These are phyloP conservation scores for Coelastrella sp. DNA, from an alignment of 139 green algal genomes.

Conservation along the genomic window DNA sequence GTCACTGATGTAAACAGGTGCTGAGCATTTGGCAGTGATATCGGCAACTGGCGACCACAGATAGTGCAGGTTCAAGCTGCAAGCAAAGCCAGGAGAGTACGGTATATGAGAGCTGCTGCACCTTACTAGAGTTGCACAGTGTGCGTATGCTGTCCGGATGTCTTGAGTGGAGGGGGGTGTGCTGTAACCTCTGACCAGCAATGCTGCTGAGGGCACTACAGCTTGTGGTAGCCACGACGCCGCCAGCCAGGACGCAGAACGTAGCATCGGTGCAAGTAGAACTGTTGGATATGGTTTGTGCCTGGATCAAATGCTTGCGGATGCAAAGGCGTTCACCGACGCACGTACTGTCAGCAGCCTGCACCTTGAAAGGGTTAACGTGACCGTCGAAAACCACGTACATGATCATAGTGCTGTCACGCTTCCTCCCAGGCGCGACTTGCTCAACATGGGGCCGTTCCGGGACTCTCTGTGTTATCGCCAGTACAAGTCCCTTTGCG, in stretches of 20 bases:
- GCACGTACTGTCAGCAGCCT: not conserved
- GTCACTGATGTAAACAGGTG: too few species aligned
- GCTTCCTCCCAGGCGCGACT: not conserved
- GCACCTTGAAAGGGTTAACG: too few species aligned
- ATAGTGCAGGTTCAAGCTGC: too few species aligned
- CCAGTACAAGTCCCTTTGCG: not conserved
- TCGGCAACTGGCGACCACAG: too few species aligned
- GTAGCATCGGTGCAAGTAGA: not conserved
- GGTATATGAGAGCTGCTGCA: not conserved
- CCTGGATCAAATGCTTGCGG: not conserved
- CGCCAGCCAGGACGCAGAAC: not conserved
- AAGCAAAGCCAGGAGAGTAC: too few species aligned
- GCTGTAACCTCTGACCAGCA: not conserved
- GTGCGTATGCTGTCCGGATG: slow-evolving; percentile 35
- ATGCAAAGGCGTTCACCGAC: not conserved
- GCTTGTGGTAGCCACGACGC: not conserved
- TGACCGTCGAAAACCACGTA: too few species aligned
- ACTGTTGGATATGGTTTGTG: not conserved
- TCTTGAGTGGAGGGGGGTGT: not conserved
- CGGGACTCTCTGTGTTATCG: not conserved
- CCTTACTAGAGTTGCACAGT: slow-evolving; percentile 45
- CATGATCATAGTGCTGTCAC: too few species aligned
- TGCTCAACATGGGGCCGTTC: not conserved
- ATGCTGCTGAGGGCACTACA: not conserved
- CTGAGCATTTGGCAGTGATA: too few species aligned